phyloP scores from a whole-genome alignment of 2,329 filamentous ascomycete genomes.

The Colletotrichum cereale region DNA sequence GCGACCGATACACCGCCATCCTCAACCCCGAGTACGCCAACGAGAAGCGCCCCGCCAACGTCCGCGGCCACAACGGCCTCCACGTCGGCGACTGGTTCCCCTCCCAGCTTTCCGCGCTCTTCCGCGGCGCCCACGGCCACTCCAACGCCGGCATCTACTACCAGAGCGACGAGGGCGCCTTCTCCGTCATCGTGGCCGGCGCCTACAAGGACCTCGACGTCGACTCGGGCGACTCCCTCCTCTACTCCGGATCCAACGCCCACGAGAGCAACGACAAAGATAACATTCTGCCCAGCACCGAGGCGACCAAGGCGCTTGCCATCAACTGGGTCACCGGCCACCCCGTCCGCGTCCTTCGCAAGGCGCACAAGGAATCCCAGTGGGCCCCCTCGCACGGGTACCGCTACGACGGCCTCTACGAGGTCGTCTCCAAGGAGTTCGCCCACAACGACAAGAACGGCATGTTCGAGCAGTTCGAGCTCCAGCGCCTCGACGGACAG shows the following conservation, averaged over 20 bases:
- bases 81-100: constrained; percentile 65
- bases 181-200: constrained; percentile 65
- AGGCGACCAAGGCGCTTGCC: constrained; percentile 42
- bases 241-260: constrained; percentile 46
- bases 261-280: constrained; percentile 37
- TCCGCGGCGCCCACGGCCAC: constrained; percentile 66
- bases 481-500: background rate
- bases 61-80: constrained; percentile 50
- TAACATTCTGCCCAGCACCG: background rate
- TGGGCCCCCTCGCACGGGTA: constrained; percentile 44
- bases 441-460: constrained; percentile 42
- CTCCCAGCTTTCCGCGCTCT: constrained; percentile 61
- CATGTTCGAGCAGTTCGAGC: constrained; percentile 31
- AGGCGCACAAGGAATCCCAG: constrained; percentile 30
- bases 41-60: constrained; percentile 36
- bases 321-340: constrained; percentile 37
- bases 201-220: constrained; percentile 47
- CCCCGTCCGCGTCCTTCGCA: constrained; percentile 49
- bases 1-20: constrained; percentile 27
- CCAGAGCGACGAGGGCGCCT: constrained; percentile 56
- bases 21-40: constrained; percentile 37
- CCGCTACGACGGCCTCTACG: constrained; percentile 54
- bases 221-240: constrained; percentile 44
- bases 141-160: constrained; percentile 65
- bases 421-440: background rate